phyloP scores from a whole-genome alignment of 192 early-diverging fungal species.

The Spizellomyces punctatus region DNA sequence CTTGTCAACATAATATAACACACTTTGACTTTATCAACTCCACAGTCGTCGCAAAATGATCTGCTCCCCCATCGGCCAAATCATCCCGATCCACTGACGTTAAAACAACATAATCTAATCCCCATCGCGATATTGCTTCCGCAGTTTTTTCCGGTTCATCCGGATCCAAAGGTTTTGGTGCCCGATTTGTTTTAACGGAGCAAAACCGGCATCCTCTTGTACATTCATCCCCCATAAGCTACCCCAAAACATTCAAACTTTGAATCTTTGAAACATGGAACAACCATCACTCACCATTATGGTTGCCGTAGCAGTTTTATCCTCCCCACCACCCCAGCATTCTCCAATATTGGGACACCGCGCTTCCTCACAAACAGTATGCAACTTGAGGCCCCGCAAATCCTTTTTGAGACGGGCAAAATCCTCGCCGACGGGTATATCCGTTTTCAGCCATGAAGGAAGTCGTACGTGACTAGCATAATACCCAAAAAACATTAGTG shows the following conservation, averaged over 20 bases:
- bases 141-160: constrained; percentile 92
- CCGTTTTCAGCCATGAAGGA: constrained; percentile 94
- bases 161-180: constrained; percentile 81
- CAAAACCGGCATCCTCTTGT: constrained; percentile 98
- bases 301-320: constrained; percentile 93
- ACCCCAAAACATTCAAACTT: neutral
- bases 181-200: constrained; percentile 92
- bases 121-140: constrained; percentile 91
- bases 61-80: constrained; percentile 86
- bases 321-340: constrained; percentile 97
- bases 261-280: neutral
- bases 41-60: constrained; percentile 93
- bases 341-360: constrained; percentile 98
- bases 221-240: constrained; percentile 97
- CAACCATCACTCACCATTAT: constrained; percentile 70
- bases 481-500: neutral
- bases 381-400: constrained; percentile 89
- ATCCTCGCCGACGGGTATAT: constrained; percentile 80
- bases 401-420: constrained; percentile 86
- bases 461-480: constrained; percentile 57
- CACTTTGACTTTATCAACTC: constrained; percentile 82
- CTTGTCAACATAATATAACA: constrained; percentile 19
- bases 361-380: constrained; percentile 95
- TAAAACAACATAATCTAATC: constrained; percentile 93
- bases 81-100: constrained; percentile 98